These are phyloP conservation scores for Penicillium sp. DNA, from an alignment of 2,329 filamentous ascomycete genomes.

Conservation along the genomic window DNA sequence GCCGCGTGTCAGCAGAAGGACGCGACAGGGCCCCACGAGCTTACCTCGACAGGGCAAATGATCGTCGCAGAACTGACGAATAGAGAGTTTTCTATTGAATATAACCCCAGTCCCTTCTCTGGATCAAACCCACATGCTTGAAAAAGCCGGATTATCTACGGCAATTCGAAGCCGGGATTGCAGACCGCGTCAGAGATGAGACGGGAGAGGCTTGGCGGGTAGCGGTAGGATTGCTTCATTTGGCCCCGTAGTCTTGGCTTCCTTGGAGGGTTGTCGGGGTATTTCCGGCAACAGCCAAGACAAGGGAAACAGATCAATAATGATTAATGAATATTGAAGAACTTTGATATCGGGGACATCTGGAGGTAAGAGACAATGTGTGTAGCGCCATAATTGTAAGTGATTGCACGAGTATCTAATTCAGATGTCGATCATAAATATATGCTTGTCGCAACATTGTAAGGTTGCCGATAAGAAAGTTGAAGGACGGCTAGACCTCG, in stretches of 20 bases:
- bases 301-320: neutral
- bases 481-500: no score
- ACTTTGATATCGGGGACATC: no score
- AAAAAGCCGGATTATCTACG: neutral
- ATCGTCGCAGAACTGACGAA: neutral
- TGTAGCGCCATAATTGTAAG: no score
- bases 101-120: neutral
- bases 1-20: constrained; percentile 10
- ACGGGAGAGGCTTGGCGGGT: neutral
- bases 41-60: constrained; percentile 8
- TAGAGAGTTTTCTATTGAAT: neutral
- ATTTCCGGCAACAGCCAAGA: neutral
- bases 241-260: neutral
- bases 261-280: neutral
- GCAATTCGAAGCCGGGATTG: neutral
- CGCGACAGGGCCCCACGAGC: constrained; percentile 10
- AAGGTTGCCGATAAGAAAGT: no score
- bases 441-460: no score
- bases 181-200: neutral
- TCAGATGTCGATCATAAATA: no score
- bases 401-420: no score
- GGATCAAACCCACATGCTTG: neutral
- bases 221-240: neutral
- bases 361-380: neutral
- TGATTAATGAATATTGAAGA: no score